Conservation (phyloP, 257 asterid genomes). For the Osmanthus fragrans region DNA sequence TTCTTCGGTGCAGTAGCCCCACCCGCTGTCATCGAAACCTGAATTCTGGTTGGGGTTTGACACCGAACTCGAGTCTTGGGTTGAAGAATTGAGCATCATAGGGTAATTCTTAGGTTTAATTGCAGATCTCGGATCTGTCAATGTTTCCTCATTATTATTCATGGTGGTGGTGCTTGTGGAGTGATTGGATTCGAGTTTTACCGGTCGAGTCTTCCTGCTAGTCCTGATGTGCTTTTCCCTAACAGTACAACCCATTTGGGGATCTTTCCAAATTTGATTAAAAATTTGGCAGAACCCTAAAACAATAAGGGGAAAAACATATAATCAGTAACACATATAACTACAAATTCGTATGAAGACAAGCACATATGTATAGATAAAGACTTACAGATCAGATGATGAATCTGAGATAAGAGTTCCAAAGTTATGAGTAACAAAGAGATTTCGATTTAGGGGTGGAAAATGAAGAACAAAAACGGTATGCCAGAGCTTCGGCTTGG, state of each 20-base stretch:
- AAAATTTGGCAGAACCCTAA: slow-evolving; percentile 27
- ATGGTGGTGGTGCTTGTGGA: slow-evolving; percentile 22
- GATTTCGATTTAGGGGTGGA: neutral
- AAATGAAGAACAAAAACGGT: neutral
- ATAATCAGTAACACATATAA: slow-evolving; percentile 22
- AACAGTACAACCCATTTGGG: slow-evolving; percentile 58
- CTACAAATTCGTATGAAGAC: neutral
- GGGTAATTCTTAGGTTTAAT: slow-evolving; percentile 32
- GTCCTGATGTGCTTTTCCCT: slow-evolving; percentile 73
- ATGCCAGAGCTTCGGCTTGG: neutral
- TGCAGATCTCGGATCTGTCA: slow-evolving; percentile 23
- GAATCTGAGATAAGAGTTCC: neutral
- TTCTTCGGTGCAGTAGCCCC: slow-evolving; percentile 72
- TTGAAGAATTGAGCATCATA: slow-evolving; percentile 30
- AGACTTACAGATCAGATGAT: neutral
- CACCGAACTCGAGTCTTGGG: slow-evolving; percentile 22
- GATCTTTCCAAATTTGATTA: slow-evolving; percentile 19
- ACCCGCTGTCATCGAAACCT: slow-evolving; percentile 51
- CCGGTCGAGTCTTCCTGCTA: slow-evolving; percentile 73
- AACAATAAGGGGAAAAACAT: slow-evolving; percentile 3
- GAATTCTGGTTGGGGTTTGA: slow-evolving; percentile 29
- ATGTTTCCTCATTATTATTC: slow-evolving; percentile 32
- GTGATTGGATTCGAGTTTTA: slow-evolving; percentile 59
- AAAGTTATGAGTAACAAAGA: neutral
- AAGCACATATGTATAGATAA: neutral